phyloP scores from a whole-genome alignment of 192 early-diverging fungal genomes.

The Gorgonomyces haynaldii region DNA sequence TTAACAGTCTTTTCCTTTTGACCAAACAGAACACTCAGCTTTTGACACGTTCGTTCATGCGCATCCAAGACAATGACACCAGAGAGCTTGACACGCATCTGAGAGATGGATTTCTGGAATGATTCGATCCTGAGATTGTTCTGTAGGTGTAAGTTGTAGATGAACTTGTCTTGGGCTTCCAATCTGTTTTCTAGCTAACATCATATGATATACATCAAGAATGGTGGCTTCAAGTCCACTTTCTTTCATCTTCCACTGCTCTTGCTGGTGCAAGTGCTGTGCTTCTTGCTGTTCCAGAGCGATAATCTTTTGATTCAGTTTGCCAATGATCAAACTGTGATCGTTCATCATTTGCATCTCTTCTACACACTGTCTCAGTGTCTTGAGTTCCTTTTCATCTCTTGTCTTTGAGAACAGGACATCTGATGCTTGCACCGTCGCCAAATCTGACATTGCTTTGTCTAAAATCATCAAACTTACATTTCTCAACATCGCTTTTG shows the following conservation, averaged over 20 bases:
- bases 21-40: conserved; percentile 12
- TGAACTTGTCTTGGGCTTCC: conserved; percentile 14
- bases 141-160: conserved; percentile 33
- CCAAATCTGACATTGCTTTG: conserved; percentile 31
- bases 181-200: neutral
- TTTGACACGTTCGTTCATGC: conserved; percentile 26
- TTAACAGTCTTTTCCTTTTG: conserved; percentile 12
- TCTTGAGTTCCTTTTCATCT: conserved; percentile 36
- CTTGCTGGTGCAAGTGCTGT: conserved; percentile 13
- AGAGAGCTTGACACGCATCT: conserved; percentile 20
- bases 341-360: conserved; percentile 47
- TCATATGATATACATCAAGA: conserved; percentile 18
- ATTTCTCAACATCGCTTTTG: conserved; percentile 21
- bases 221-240: conserved; percentile 23
- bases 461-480: conserved; percentile 25
- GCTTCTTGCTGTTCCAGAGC: conserved; percentile 38
- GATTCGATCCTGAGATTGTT: conserved; percentile 15
- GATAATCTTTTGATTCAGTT: conserved; percentile 43
- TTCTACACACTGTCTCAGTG: conserved; percentile 27
- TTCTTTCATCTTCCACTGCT: conserved; percentile 18
- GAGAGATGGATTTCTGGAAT: conserved; percentile 23
- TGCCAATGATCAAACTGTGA: conserved; percentile 44
- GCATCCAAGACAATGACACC: conserved; percentile 26
- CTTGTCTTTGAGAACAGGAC: conserved; percentile 13
- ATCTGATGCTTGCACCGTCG: conserved; percentile 36